These are phyloP conservation scores for Podila epigama DNA, from an alignment of 192 early-diverging fungal genomes.

Conservation along the genomic window DNA sequence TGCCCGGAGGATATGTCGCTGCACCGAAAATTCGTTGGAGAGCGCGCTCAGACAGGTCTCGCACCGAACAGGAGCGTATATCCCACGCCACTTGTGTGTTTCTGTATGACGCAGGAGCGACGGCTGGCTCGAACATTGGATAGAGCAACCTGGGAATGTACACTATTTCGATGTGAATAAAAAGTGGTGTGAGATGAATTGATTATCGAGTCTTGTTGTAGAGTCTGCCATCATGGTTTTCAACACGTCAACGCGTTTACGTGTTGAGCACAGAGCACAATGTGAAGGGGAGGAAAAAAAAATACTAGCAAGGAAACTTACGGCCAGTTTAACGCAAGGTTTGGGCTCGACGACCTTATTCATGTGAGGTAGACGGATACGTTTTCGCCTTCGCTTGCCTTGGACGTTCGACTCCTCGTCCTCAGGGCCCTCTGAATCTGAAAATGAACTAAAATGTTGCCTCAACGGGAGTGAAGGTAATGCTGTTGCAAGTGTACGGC, in stretches of 20 bases:
- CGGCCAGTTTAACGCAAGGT: neutral
- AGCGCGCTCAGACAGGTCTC: conserved; percentile 23
- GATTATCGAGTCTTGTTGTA: neutral
- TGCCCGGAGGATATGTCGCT: conserved; percentile 20
- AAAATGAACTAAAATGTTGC: neutral
- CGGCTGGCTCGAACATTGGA: conserved; percentile 17
- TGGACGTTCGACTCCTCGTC: neutral
- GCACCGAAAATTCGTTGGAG: conserved; percentile 40
- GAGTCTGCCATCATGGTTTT: no score
- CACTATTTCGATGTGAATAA: conserved; percentile 2
- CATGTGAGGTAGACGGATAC: neutral
- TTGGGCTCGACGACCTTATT: neutral
- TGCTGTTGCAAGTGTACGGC: neutral
- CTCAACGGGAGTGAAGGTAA: neutral
- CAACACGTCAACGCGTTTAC: no score
- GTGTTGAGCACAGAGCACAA: no score
- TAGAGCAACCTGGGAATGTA: neutral
- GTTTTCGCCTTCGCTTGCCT: neutral
- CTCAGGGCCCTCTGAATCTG: neutral
- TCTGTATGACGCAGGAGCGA: conserved; percentile 14
- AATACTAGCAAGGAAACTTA: neutral
- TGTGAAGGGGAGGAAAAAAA: neutral
- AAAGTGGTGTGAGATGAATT: neutral
- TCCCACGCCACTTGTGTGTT: conserved; percentile 26
- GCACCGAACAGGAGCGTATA: conserved; percentile 27